These are phyloP conservation scores for Nemania sp. DNA, from an alignment of 2,329 filamentous ascomycete species.

Conservation along the genomic window DNA sequence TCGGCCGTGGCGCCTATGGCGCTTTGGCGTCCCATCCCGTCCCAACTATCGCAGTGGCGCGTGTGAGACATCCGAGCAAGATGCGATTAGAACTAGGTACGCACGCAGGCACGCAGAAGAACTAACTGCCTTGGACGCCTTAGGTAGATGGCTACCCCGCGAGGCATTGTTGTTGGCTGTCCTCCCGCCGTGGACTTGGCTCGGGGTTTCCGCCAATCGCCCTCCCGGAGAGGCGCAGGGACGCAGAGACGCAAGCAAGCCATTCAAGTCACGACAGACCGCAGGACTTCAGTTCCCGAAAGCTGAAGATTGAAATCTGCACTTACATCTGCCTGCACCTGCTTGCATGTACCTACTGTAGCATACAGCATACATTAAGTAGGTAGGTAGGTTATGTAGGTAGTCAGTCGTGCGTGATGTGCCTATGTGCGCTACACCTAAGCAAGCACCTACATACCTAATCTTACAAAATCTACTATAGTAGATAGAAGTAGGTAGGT, in stretches of 20 bases:
- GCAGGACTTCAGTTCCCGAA: constrained; percentile 20
- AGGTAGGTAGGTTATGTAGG: background rate
- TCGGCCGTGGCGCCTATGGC: constrained; percentile 8
- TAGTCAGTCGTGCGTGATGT: background rate
- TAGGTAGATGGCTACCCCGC: constrained; percentile 19
- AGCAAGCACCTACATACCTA: too few relatives aligned
- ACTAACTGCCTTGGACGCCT: background rate
- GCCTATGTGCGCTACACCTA: background rate
- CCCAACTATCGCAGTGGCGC: background rate
- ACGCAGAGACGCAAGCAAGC: constrained; percentile 25
- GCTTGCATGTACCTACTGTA: background rate
- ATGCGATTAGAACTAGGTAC: background rate
- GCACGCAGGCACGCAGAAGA: background rate
- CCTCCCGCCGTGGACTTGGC: background rate
- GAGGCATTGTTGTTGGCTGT: constrained; percentile 17
- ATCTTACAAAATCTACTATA: too few relatives aligned
- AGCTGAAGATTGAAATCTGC: constrained; percentile 6
- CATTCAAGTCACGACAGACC: too few relatives aligned
- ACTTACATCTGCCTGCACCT: constrained; percentile 21
- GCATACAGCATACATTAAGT: background rate
- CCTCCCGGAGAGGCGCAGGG: constrained; percentile 24
- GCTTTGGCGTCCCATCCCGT: background rate
- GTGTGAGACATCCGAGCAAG: background rate
- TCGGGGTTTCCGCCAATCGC: constrained; percentile 29
- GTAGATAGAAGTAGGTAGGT: background rate